Evolutionary conservation across 208 protist genomes (phyloP).

Genomic region (Acanthamoeba sp.): DNA sequence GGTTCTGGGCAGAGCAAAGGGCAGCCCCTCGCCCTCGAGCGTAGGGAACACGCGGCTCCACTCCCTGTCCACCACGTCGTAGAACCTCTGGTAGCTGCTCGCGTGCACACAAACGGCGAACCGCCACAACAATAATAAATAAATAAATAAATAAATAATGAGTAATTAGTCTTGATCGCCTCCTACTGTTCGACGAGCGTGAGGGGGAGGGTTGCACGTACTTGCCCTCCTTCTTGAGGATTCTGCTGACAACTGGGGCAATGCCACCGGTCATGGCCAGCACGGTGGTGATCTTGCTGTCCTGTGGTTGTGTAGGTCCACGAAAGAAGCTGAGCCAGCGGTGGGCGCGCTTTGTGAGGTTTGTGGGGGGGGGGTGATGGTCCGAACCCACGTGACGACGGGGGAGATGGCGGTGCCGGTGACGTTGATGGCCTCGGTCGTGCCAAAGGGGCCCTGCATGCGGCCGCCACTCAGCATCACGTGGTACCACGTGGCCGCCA

Average conservation of each 20-base stretch:
- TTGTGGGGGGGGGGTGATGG: background rate
- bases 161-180: too few relatives aligned
- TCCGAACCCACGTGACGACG: slow-evolving; percentile 83
- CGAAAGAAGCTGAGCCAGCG: too few relatives aligned
- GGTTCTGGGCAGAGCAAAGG: slow-evolving; percentile 42
- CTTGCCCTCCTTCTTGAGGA: slow-evolving; percentile 15
- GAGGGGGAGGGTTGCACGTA: slow-evolving; percentile 8
- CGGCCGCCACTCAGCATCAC: slow-evolving; percentile 77
- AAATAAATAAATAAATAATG: slow-evolving; percentile 22
- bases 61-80: slow-evolving; percentile 74
- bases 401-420: slow-evolving; percentile 79
- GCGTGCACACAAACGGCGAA: too few relatives aligned
- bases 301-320: too few relatives aligned
- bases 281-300: slow-evolving; percentile 78
- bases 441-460: slow-evolving; percentile 82
- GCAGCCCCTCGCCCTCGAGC: slow-evolving; percentile 69
- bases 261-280: slow-evolving; percentile 74
- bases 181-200: slow-evolving; percentile 17
- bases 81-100: slow-evolving; percentile 65
- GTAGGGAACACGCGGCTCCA: slow-evolving; percentile 71
- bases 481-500: slow-evolving; percentile 81
- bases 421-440: slow-evolving; percentile 74
- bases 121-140: background rate
- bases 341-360: too few relatives aligned
- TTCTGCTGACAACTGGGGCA: slow-evolving; percentile 54